Evolutionary conservation across 306 rosid species (phyloP).

Genomic region (Glycine soja): DNA sequence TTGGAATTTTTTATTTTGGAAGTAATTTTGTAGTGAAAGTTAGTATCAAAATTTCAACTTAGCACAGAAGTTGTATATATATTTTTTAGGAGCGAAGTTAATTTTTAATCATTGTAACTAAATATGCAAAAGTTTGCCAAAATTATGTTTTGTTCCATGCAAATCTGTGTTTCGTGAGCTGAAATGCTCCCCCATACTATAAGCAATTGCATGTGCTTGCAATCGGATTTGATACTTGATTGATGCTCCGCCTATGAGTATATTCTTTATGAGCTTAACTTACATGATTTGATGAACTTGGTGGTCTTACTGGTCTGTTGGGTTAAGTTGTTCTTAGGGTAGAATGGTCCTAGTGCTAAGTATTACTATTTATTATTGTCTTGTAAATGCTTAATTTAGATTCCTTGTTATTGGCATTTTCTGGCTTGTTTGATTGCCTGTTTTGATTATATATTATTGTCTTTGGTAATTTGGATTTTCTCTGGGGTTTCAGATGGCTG

Average conservation of each 20-base stretch:
- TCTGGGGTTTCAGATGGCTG: constrained; percentile 70
- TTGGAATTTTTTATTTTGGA: not conserved
- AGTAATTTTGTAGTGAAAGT: not conserved
- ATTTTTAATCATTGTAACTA: not conserved
- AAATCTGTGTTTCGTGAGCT: not conserved
- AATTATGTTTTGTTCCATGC: not conserved
- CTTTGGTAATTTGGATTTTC: constrained; percentile 36
- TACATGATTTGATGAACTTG: constrained; percentile 18
- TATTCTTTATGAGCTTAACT: constrained; percentile 5
- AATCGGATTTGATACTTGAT: constrained; percentile 35
- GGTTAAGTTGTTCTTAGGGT: constrained; percentile 28
- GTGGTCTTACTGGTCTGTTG: not conserved
- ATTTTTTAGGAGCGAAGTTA: not conserved
- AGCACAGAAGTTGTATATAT: not conserved
- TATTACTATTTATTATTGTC: not conserved
- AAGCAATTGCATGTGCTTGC: constrained; percentile 2
- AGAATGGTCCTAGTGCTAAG: constrained; percentile 21
- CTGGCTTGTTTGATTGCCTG: constrained; percentile 1
- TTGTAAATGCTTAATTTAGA: constrained; percentile 15
- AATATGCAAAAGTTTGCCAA: not conserved
- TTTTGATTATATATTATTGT: constrained; percentile 24
- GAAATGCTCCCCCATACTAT: not conserved
- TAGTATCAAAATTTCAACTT: not conserved
- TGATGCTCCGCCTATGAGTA: not conserved
- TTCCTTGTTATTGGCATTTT: constrained; percentile 1